Evolutionary conservation across 208 protist genomes (phyloP).

Genomic region (Leishmania major): DNA sequence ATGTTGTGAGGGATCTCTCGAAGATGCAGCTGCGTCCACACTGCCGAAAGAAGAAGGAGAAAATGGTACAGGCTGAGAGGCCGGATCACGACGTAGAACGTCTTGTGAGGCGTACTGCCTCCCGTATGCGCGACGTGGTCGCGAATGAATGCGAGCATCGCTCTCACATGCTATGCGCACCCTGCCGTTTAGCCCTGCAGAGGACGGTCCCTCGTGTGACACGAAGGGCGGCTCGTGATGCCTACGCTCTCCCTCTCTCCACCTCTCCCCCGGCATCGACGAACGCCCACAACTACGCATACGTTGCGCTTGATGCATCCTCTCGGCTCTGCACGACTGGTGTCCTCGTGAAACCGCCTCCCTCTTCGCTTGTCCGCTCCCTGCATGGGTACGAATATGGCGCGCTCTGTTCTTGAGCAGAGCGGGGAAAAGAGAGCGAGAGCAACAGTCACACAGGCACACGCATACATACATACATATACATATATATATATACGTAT

Average conservation of each 20-base stretch:
- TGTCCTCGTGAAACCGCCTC: not conserved
- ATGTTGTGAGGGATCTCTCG: not conserved
- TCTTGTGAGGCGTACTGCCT: not conserved
- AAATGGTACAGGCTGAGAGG: not conserved
- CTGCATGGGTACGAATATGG: not conserved
- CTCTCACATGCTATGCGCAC: not conserved
- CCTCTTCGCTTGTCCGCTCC: not conserved
- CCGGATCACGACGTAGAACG: no score
- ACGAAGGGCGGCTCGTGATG: not conserved
- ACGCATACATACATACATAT: no score
- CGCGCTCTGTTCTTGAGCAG: not conserved
- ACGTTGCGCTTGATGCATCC: not conserved
- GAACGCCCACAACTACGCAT: not conserved
- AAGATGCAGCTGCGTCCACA: not conserved
- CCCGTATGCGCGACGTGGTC: not conserved
- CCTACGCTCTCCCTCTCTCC: not conserved
- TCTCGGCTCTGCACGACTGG: not conserved
- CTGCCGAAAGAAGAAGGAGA: no score
- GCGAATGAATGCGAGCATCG: not conserved
- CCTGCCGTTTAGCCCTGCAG: not conserved
- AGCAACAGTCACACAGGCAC: not conserved
- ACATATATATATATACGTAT: not conserved
- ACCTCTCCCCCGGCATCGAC: not conserved
- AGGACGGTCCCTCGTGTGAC: not conserved
- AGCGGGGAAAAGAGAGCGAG: not conserved